phyloP scores from a whole-genome alignment of 352 stramenopile genomes.

The Phytophthora ohioensis region DNA sequence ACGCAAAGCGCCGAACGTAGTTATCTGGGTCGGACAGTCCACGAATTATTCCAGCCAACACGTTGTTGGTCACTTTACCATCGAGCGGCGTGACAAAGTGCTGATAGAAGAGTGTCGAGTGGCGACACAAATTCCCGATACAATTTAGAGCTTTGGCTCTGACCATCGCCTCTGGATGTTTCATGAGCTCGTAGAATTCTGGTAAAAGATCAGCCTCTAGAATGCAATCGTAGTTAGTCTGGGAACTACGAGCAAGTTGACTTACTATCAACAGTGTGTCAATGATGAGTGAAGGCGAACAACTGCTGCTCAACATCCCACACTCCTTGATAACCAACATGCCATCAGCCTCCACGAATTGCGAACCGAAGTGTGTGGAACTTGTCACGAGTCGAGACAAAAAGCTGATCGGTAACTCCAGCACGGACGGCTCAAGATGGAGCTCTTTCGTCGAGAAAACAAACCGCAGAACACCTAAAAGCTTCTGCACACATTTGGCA shows the following conservation, averaged over 20 bases:
- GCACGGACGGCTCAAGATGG: constrained; percentile 60
- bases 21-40: constrained; percentile 71
- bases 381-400: constrained; percentile 86
- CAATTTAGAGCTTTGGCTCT: constrained; percentile 92
- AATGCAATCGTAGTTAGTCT: constrained; percentile 81
- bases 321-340: constrained; percentile 79
- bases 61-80: constrained; percentile 29
- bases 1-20: constrained; percentile 93
- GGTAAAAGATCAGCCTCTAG: constrained; percentile 53
- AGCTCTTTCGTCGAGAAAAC: constrained; percentile 64
- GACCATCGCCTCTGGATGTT: constrained; percentile 77
- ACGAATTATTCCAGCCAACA: constrained; percentile 72
- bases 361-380: constrained; percentile 82
- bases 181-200: constrained; percentile 68
- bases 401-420: constrained; percentile 84
- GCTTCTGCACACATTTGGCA: constrained; percentile 64
- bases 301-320: constrained; percentile 53
- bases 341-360: constrained; percentile 80
- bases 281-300: constrained; percentile 73
- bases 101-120: constrained; percentile 91
- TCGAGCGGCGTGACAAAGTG: constrained; percentile 50
- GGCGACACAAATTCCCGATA: constrained; percentile 92
- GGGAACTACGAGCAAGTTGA: constrained; percentile 85
- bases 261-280: constrained; percentile 87
- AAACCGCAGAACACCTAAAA: constrained; percentile 73